phyloP scores from a whole-genome alignment of 768 basidiomycete genomes.

The Naganishia antarctica region DNA sequence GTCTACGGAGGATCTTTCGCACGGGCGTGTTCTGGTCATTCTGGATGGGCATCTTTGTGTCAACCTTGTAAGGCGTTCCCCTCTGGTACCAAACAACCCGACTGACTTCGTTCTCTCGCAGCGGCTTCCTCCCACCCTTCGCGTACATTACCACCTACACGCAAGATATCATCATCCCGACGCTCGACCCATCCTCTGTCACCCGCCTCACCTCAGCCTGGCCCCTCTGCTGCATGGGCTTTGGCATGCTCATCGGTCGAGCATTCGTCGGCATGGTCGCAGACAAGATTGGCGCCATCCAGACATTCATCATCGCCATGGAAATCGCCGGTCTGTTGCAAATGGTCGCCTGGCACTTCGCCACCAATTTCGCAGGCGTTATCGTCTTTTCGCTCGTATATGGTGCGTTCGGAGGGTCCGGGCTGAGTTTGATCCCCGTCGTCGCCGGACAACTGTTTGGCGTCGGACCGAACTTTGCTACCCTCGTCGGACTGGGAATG shows the following conservation, averaged over 20 bases:
- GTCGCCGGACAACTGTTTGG: conserved; percentile 26
- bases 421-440: conserved; percentile 26
- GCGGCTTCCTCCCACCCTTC: conserved; percentile 26
- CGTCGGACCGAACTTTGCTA: conserved; percentile 18
- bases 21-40: conserved; percentile 24
- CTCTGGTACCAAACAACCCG: no score
- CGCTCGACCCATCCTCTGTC: background rate
- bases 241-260: conserved; percentile 22
- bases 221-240: conserved; percentile 19
- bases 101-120: background rate
- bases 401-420: conserved; percentile 18
- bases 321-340: conserved; percentile 28
- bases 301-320: conserved; percentile 27
- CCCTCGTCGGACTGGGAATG: conserved; percentile 29
- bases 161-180: conserved; percentile 1
- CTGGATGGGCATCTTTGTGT: conserved; percentile 18
- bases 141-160: conserved; percentile 28
- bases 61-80: conserved; percentile 24
- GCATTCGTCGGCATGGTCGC: conserved; percentile 22
- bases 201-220: conserved; percentile 24
- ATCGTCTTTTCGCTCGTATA: conserved; percentile 25
- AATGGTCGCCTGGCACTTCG: conserved; percentile 29
- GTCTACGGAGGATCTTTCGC: background rate
- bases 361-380: conserved; percentile 23
- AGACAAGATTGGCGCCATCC: conserved; percentile 27